These are phyloP conservation scores for Fraxinus albicans DNA, from an alignment of 305 asterid species.

Conservation along the genomic window DNA sequence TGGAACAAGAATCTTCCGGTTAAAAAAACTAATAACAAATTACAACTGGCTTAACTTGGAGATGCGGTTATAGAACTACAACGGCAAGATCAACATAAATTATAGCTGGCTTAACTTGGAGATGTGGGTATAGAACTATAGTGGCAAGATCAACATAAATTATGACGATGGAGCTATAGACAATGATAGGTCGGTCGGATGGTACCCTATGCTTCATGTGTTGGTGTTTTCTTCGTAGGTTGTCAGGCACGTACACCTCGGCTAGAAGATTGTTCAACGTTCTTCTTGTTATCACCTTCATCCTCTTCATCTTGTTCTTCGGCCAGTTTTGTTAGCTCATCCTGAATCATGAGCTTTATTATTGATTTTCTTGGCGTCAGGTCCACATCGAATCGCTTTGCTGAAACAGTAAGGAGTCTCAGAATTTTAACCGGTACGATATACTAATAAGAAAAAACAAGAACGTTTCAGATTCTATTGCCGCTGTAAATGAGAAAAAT, in stretches of 20 bases:
- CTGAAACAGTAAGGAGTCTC: conserved; percentile 4
- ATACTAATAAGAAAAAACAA: not conserved
- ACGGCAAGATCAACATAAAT: not conserved
- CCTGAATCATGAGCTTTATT: conserved; percentile 28
- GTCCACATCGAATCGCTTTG: conserved; percentile 14
- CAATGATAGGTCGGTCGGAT: not conserved
- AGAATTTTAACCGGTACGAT: not conserved
- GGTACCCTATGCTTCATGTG: not conserved
- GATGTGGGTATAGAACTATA: not conserved
- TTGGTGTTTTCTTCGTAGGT: not conserved
- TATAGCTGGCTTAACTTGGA: not conserved
- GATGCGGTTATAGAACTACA: not conserved
- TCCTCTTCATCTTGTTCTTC: not conserved
- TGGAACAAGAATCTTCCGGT: not conserved
- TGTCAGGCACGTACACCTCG: not conserved
- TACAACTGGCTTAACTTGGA: not conserved
- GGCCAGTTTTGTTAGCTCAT: conserved; percentile 22
- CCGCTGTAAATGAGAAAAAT: not conserved
- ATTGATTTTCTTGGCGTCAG: not conserved
- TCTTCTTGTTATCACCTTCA: not conserved
- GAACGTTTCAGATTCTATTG: not conserved
- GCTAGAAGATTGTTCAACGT: not conserved
- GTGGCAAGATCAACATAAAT: not conserved
- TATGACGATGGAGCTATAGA: not conserved
- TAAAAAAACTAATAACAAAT: not conserved